Percentiles rank a stretch among this genome's conserved stretches.
phyloP scores from a whole-genome alignment of 805 yeast species.

The Candida caryicola region DNA sequence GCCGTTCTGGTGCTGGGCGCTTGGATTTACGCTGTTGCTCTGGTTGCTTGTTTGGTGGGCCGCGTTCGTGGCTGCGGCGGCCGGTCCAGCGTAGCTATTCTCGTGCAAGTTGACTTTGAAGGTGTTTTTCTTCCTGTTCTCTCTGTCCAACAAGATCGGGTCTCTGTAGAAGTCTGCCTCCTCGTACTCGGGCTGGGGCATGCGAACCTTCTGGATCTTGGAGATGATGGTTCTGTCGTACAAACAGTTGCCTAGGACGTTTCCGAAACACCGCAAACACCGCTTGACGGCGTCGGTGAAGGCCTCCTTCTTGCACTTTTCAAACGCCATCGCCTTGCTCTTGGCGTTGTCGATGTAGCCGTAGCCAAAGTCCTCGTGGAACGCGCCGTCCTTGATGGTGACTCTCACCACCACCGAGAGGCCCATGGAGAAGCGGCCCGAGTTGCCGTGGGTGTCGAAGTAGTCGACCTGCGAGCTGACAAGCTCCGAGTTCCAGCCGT shows the following conservation, averaged over 20 bases:
- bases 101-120: conserved; percentile 10
- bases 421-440: conserved; percentile 57
- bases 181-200: conserved; percentile 27
- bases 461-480: conserved; percentile 65
- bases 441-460: conserved; percentile 59
- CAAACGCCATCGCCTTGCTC: conserved; percentile 68
- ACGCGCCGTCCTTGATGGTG: conserved; percentile 76
- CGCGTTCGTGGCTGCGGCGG: not conserved
- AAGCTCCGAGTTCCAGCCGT: conserved; percentile 80
- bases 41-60: not conserved
- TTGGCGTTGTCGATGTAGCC: conserved; percentile 73
- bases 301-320: conserved; percentile 81
- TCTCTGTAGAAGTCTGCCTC: conserved; percentile 36
- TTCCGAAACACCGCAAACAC: conserved; percentile 76
- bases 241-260: conserved; percentile 78
- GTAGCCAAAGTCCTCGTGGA: conserved; percentile 72
- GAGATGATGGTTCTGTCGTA: conserved; percentile 68
- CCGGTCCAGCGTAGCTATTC: not conserved
- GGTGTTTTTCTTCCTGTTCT: conserved; percentile 14
- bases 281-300: conserved; percentile 81
- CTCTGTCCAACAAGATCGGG: conserved; percentile 31
- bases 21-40: too few species aligned
- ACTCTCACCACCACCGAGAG: conserved; percentile 70
- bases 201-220: conserved; percentile 44
- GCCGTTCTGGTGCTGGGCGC: not conserved